A percentile compares a stretch with the other conserved stretches of the same genome.
Evolutionary conservation across 148 eudicot species (phyloP).

Genomic region (Rhododendron molle): DNA sequence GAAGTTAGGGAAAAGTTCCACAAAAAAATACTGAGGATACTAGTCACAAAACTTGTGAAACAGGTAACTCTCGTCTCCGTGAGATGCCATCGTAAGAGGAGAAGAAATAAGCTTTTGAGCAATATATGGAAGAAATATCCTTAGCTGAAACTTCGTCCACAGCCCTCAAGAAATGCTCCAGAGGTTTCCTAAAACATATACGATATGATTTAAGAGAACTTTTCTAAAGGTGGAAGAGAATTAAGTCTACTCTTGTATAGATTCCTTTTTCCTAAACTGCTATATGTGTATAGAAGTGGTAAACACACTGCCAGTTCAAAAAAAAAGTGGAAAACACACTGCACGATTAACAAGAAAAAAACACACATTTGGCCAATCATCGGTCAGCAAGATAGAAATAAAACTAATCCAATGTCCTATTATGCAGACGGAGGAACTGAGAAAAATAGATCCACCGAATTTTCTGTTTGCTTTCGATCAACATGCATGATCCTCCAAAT

Average conservation of each 20-base stretch:
- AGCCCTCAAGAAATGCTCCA: conserved; percentile 63
- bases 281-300: no score
- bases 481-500: background rate
- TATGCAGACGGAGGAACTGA: background rate
- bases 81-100: no score
- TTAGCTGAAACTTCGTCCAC: conserved; percentile 59
- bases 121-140: no score
- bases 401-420: background rate
- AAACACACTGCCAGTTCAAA: no score
- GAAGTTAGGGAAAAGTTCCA: background rate
- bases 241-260: background rate
- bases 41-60: background rate
- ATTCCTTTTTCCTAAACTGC: background rate
- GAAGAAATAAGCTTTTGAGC: no score
- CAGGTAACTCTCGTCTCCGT: conserved; percentile 63
- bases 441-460: background rate
- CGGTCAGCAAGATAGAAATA: background rate
- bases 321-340: background rate
- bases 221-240: background rate
- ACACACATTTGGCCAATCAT: background rate
- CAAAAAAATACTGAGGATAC: background rate
- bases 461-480: background rate
- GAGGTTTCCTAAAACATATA: conserved; percentile 49
- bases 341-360: background rate
- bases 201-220: background rate